Conservation (phyloP, 768 basidiomycete genomes). For the Neoboletus subvelutipes region DNA sequence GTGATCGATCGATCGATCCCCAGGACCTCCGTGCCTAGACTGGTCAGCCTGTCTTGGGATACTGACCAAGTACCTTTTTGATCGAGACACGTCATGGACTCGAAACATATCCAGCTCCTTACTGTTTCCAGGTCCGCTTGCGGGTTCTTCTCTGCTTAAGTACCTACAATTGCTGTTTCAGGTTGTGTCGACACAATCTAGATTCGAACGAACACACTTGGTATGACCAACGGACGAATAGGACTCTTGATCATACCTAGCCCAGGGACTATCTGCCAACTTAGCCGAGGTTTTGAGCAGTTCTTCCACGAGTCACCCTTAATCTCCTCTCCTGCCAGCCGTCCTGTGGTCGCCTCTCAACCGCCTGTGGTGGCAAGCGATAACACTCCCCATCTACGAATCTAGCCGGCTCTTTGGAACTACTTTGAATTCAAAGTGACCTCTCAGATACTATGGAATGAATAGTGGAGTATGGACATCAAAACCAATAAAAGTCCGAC, state of each 20-base stretch:
- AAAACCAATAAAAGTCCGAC: not conserved
- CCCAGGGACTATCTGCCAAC: not conserved
- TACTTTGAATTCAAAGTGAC: not conserved
- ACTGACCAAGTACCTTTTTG: conserved; percentile 1
- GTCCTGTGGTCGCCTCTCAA: too few species aligned
- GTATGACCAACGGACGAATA: conserved; percentile 9
- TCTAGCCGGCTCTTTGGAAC: not conserved
- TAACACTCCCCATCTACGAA: not conserved
- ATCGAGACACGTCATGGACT: conserved; percentile 12
- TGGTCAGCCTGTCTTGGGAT: not conserved
- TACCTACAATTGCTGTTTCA: conserved; percentile 8
- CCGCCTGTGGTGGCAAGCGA: not conserved
- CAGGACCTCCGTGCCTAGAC: conserved; percentile 13
- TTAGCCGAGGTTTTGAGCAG: not conserved
- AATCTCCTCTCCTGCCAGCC: not conserved
- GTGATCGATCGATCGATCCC: conserved; percentile 2
- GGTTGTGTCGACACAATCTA: conserved; percentile 9
- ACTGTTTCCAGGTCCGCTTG: conserved; percentile 7
- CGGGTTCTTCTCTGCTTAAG: conserved; percentile 8
- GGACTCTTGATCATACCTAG: not conserved
- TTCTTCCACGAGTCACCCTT: not conserved
- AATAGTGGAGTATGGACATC: not conserved
- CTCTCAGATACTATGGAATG: not conserved
- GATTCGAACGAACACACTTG: conserved; percentile 6
- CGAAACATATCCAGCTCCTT: not conserved